A percentile compares a stretch with the other conserved stretches of the same genome.
Conservation (phyloP, 352 stramenopile species). For the Globisporangium nodosum region DNA sequence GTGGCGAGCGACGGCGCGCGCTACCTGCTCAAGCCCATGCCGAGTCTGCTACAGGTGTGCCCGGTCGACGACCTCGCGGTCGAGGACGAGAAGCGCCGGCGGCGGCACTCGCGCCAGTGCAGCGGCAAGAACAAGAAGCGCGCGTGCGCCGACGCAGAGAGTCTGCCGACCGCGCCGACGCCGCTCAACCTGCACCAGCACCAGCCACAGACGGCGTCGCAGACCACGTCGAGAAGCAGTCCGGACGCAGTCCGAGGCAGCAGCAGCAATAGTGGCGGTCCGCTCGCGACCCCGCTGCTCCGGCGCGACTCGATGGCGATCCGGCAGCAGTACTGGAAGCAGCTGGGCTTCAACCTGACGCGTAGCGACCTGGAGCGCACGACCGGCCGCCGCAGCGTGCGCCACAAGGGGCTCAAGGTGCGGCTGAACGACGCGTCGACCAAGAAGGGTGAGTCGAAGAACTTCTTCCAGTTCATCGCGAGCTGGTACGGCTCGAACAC, state of each 20-base stretch:
- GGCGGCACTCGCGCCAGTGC: slow-evolving; percentile 31
- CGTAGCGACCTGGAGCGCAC: slow-evolving; percentile 79
- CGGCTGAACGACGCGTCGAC: slow-evolving; percentile 58
- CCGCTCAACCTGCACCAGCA: slow-evolving; percentile 16
- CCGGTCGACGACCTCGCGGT: slow-evolving; percentile 68
- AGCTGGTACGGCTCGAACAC: slow-evolving; percentile 62
- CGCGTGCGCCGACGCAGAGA: slow-evolving; percentile 47
- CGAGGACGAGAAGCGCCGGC: slow-evolving; percentile 73
- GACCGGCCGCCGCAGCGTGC: slow-evolving; percentile 53
- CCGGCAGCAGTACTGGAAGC: slow-evolving; percentile 83
- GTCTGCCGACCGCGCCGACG: slow-evolving; percentile 40
- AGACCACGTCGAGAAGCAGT: slow-evolving; percentile 9
- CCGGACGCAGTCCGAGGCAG: slow-evolving; percentile 2
- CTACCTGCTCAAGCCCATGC: slow-evolving; percentile 72
- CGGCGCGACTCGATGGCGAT: slow-evolving; percentile 81
- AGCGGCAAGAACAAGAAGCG: slow-evolving; percentile 23
- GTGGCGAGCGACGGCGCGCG: neutral
- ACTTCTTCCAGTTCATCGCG: slow-evolving; percentile 77
- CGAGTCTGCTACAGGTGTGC: slow-evolving; percentile 57
- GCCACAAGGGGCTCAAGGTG: slow-evolving; percentile 69
- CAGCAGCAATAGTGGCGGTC: neutral
- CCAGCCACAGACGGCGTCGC: slow-evolving; percentile 2
- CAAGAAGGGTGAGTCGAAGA: slow-evolving; percentile 41
- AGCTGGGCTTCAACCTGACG: slow-evolving; percentile 75
- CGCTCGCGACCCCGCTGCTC: slow-evolving; percentile 17